Evolutionary conservation across 768 basidiomycete genomes (phyloP), one percentile per base, ranked within the genome.

Genomic region (Auricularia cornea): DNA sequence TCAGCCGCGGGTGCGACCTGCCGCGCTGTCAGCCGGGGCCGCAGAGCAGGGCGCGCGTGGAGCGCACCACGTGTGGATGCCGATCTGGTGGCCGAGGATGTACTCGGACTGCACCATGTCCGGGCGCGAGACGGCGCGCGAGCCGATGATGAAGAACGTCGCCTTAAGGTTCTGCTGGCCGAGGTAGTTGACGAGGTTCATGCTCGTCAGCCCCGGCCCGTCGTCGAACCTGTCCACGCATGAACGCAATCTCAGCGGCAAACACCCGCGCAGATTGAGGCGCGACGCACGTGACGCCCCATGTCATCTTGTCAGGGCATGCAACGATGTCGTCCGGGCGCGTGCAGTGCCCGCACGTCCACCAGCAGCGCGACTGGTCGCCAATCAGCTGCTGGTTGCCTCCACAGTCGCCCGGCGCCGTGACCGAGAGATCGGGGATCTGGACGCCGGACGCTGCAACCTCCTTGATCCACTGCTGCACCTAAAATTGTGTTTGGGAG

Each of bases 11-110:
- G 29, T 80, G 80, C 87, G 87, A 65, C 61, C 40, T 3, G 56
- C 18, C 38, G 40, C 44, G 61, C 33, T 64, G 35, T 72, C 60
- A 63, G 74, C 71, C 10, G 74, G 69, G 54, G 74, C 70, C 63
- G 66, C 69, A 68, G 29, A 71, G 20, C 60, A 31, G 54, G 20
- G 67, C 5, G 44, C 26, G n/a, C 59, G 14, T 41, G 1, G 72
- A 96, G 35, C 94, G 0, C 90, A 90, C 94, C 94, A 98, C 12
- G 93, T 94, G 75, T 94, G 92, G 2, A 93, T 87, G 65, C 85
- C 84, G 69, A 91, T 86, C 72, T 92, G 89, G 71, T 92, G 85
- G 52, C 89, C 88, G 29, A 75, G 62, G 87, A 90, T 88, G 75
- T 90, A 91, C 70, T 91, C 88, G 68, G 90, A 85, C 59, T 90